These are phyloP conservation scores for Auriscalpium orientale DNA, from an alignment of 768 basidiomycete species.

Conservation along the genomic window DNA sequence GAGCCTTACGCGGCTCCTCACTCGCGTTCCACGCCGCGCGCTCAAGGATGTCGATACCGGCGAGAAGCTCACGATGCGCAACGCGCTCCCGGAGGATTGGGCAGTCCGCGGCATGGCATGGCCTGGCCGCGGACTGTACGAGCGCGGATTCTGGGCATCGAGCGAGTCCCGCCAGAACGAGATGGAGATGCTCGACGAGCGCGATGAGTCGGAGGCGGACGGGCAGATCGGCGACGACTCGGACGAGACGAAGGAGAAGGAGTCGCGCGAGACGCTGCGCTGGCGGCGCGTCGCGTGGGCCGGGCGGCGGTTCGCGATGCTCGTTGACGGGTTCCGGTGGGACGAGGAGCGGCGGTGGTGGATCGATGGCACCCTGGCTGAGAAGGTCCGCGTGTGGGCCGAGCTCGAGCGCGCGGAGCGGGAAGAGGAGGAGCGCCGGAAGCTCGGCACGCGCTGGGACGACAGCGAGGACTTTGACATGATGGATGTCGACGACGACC, in stretches of 20 bases:
- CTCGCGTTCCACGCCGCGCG: conserved; percentile 46
- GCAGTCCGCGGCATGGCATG: conserved; percentile 94
- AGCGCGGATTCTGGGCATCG: conserved; percentile 89
- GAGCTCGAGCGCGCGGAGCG: conserved; percentile 61
- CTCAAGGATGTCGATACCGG: conserved; percentile 20
- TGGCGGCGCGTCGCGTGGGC: conserved; percentile 74
- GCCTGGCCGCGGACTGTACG: conserved; percentile 85
- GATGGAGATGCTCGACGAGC: conserved; percentile 57
- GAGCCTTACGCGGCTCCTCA: conserved; percentile 58
- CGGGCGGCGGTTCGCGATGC: conserved; percentile 55
- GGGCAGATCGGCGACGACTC: conserved; percentile 56
- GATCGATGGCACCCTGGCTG: conserved; percentile 55
- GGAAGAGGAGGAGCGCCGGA: conserved; percentile 61
- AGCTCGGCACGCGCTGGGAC: conserved; percentile 51
- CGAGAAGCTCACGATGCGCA: conserved; percentile 2
- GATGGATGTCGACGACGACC: conserved; percentile 60
- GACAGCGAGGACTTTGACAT: conserved; percentile 47
- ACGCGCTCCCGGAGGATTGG: conserved; percentile 84
- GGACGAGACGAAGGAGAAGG: conserved; percentile 26
- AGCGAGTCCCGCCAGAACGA: conserved; percentile 36
- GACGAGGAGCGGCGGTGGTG: conserved; percentile 53
- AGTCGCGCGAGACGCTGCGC: conserved; percentile 31
- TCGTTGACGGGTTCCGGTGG: conserved; percentile 74
- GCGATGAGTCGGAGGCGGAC: conserved; percentile 50
- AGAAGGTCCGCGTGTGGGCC: conserved; percentile 63